These are phyloP conservation scores for Zasmidium angulare DNA, from an alignment of 2,329 filamentous ascomycete species.

Conservation along the genomic window DNA sequence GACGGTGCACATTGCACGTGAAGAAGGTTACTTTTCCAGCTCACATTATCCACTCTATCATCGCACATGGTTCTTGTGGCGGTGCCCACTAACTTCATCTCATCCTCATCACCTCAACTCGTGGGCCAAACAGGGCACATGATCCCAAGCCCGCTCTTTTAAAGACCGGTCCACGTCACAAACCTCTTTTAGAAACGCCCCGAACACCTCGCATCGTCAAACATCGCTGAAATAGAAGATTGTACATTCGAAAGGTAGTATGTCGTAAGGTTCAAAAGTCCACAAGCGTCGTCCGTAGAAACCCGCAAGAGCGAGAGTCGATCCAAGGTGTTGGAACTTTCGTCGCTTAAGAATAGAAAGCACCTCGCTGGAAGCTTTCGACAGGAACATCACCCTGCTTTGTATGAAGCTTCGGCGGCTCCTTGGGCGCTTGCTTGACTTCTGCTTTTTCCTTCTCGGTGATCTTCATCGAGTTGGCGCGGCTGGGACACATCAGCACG, in stretches of 20 bases:
- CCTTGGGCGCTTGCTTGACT: slow-evolving; percentile 23
- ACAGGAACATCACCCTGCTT: slow-evolving; percentile 65
- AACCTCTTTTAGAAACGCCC: background rate
- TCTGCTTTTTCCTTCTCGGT: slow-evolving; percentile 42
- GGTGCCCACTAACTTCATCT: too few relatives aligned
- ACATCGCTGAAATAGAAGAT: background rate
- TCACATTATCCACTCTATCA: background rate
- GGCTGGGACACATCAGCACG: slow-evolving; percentile 24
- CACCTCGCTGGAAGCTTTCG: slow-evolving; percentile 70
- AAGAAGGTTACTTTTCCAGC: background rate
- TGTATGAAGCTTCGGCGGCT: slow-evolving; percentile 53
- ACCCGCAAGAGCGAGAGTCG: too few relatives aligned
- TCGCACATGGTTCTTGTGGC: too few relatives aligned
- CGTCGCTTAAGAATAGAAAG: slow-evolving; percentile 61
- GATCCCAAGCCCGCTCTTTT: too few relatives aligned
- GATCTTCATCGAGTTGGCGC: slow-evolving; percentile 47
- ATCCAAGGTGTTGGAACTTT: too few relatives aligned
- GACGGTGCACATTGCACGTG: too few relatives aligned
- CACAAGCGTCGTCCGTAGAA: too few relatives aligned
- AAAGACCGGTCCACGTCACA: background rate
- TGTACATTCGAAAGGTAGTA: background rate
- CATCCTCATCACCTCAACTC: background rate
- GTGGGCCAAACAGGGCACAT: too few relatives aligned
- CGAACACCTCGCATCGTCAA: slow-evolving; percentile 2
- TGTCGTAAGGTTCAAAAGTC: background rate